Percentiles rank a stretch among this genome's conserved stretches.
These are phyloP conservation scores for Epicoccum nigrum DNA, from an alignment of 2,329 filamentous ascomycete genomes.

Conservation along the genomic window DNA sequence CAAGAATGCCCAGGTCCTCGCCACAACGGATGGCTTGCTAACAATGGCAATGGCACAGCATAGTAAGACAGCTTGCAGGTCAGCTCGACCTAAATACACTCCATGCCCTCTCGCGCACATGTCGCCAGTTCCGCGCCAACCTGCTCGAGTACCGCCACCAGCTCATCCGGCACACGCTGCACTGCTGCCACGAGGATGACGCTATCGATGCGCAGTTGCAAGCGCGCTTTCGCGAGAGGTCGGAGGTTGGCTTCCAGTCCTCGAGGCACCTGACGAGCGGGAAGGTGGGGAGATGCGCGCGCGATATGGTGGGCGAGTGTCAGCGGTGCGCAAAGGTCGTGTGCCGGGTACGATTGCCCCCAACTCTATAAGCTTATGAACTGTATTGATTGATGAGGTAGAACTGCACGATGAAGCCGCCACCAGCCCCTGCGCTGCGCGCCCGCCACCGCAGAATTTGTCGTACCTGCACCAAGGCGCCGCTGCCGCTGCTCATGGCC, in stretches of 20 bases:
- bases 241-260: conserved; percentile 13
- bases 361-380: too few relatives aligned
- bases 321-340: conserved; percentile 77
- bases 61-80: conserved; percentile 75
- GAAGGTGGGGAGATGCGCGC: conserved; percentile 79
- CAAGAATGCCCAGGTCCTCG: conserved; percentile 39
- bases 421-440: conserved; percentile 68
- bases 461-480: conserved; percentile 72
- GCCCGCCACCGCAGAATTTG: conserved; percentile 84
- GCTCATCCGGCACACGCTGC: conserved; percentile 76
- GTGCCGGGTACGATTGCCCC: conserved; percentile 70
- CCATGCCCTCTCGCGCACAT: conserved; percentile 81
- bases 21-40: conserved; percentile 35
- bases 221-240: conserved; percentile 50
- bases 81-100: conserved; percentile 86
- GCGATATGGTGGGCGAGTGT: conserved; percentile 86
- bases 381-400: too few relatives aligned
- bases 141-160: conserved; percentile 79
- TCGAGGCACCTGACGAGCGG: conserved; percentile 58
- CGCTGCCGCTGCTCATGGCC: conserved; percentile 62
- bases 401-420: conserved; percentile 91
- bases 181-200: conserved; percentile 73
- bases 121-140: conserved; percentile 76
- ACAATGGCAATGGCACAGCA: conserved; percentile 58
- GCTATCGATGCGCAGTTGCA: conserved; percentile 55